Conservation (phyloP, 768 basidiomycete genomes). For the Lactifluus piperatus region DNA sequence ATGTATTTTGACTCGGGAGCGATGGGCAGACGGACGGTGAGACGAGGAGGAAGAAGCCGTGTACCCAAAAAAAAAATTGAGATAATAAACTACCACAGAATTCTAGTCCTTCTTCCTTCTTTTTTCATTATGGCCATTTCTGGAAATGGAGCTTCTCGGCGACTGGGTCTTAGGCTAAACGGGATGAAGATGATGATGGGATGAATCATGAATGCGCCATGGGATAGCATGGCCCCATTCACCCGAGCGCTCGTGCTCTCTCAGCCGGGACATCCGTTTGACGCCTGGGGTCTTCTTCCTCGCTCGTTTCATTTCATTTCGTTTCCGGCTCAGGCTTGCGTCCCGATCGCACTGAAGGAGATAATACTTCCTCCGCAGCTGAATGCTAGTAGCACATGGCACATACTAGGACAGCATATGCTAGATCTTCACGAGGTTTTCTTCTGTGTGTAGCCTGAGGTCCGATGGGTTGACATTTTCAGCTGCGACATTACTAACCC, state of each 20-base stretch:
- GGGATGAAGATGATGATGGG: not conserved
- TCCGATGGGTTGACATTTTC: not conserved
- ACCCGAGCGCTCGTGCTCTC: too few relatives aligned
- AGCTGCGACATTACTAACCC: not conserved
- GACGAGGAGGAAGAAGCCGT: not conserved
- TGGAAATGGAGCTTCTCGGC: slow-evolving; percentile 5
- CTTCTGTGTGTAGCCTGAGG: not conserved
- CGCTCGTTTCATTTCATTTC: too few relatives aligned
- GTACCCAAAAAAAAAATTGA: too few relatives aligned
- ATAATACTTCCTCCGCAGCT: not conserved
- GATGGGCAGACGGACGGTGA: not conserved
- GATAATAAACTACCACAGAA: slow-evolving; percentile 6
- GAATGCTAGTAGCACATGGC: not conserved
- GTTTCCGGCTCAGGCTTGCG: not conserved
- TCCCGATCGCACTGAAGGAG: not conserved
- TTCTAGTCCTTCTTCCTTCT: slow-evolving; percentile 2
- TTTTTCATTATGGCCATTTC: slow-evolving; percentile 15
- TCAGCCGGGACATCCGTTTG: too few relatives aligned
- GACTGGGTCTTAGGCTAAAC: not conserved
- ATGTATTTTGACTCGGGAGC: not conserved
- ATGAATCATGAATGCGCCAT: too few relatives aligned
- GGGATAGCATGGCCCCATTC: too few relatives aligned
- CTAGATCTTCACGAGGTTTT: not conserved
- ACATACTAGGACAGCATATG: not conserved
- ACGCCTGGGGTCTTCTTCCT: not conserved